Evolutionary conservation across 306 rosid genomes (phyloP).

Genomic region (Canavalia ensiformis): DNA sequence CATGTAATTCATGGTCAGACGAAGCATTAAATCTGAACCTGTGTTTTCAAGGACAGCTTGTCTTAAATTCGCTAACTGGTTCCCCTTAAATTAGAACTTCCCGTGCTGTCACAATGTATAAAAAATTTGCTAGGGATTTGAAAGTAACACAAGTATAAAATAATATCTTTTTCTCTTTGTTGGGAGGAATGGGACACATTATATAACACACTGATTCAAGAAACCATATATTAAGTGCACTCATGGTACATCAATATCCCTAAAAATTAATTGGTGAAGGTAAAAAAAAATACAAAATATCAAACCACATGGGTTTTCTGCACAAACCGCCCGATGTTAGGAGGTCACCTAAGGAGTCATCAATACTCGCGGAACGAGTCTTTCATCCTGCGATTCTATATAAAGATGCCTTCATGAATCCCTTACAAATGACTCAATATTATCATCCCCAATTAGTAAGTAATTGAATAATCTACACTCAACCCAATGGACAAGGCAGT

Average conservation of each 20-base stretch:
- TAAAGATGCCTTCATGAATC: constrained; percentile 53
- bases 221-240: constrained; percentile 55
- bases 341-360: constrained; percentile 69
- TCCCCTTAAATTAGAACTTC: background rate
- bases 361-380: constrained; percentile 55
- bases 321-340: constrained; percentile 76
- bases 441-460: constrained; percentile 76
- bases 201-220: constrained; percentile 39
- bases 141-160: background rate
- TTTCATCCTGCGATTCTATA: constrained; percentile 58
- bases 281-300: constrained; percentile 50
- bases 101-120: background rate
- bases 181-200: constrained; percentile 7
- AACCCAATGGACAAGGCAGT: constrained; percentile 60
- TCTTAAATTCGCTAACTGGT: background rate
- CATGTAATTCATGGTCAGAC: too few species aligned
- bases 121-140: background rate
- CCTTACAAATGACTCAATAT: constrained; percentile 63
- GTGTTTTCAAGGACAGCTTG: background rate
- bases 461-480: constrained; percentile 83
- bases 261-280: constrained; percentile 34
- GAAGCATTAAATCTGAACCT: too few species aligned
- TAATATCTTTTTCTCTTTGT: background rate
- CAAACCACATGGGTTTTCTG: constrained; percentile 71
- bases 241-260: constrained; percentile 52